Evolutionary conservation across 2,329 filamentous ascomycete species (phyloP).

Genomic region (Zymoseptoria pseudotritici): DNA sequence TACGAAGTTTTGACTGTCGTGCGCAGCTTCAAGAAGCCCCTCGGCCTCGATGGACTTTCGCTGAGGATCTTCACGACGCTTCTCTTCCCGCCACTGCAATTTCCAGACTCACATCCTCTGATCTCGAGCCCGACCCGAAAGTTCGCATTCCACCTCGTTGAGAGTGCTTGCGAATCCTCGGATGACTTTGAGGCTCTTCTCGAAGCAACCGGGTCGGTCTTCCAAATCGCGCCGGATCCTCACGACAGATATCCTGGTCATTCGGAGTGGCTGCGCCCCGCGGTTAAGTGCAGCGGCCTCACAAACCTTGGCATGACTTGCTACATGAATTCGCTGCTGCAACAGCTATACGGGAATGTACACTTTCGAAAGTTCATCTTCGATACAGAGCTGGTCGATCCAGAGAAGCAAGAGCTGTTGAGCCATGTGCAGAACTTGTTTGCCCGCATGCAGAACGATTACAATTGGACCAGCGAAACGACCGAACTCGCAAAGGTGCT

Average conservation of each 20-base stretch:
- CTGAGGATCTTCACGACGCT: slow-evolving; percentile 17
- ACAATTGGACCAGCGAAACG: slow-evolving; percentile 66
- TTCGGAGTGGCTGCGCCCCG: slow-evolving; percentile 38
- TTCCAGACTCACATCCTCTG: slow-evolving; percentile 6
- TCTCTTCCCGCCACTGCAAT: slow-evolving; percentile 19
- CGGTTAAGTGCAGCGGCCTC: slow-evolving; percentile 48
- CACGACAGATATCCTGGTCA: slow-evolving; percentile 13
- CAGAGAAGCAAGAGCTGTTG: slow-evolving; percentile 60
- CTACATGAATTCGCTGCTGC: slow-evolving; percentile 90
- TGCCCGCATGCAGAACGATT: slow-evolving; percentile 75
- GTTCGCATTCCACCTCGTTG: slow-evolving; percentile 20
- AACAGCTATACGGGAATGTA: slow-evolving; percentile 93
- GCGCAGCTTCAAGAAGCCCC: slow-evolving; percentile 25
- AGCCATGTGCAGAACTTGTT: slow-evolving; percentile 75
- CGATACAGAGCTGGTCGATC: slow-evolving; percentile 40
- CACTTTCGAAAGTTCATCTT: slow-evolving; percentile 82
- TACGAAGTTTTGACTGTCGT: slow-evolving; percentile 25
- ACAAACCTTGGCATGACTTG: slow-evolving; percentile 91
- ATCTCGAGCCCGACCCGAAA: slow-evolving; percentile 13
- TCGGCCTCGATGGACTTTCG: slow-evolving; percentile 19
- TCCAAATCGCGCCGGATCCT: slow-evolving; percentile 6
- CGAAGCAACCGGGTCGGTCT: slow-evolving; percentile 6
- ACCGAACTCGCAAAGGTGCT: slow-evolving; percentile 65
- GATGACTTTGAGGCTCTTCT: slow-evolving; percentile 13
- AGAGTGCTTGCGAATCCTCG: slow-evolving; percentile 12